Base-by-base conservation (phyloP, 352 stramenopile species). In the Phytophthora crassamura region DNA sequence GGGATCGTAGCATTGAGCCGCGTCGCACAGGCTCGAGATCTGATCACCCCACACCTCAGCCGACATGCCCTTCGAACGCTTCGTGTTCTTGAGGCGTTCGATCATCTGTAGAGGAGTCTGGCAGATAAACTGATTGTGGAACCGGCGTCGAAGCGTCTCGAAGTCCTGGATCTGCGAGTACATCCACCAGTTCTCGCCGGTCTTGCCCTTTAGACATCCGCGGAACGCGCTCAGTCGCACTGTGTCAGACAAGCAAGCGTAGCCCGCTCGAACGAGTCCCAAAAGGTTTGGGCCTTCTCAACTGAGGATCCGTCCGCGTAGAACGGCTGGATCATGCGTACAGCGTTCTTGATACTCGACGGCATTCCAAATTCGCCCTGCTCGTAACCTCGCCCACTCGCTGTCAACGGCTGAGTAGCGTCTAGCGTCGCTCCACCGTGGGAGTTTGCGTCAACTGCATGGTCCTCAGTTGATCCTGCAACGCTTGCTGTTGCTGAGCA, bases 91-190 rank as follows among this genome's bases (percentile, higher is more conserved):
- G 5, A 58, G n/a, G 5, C 9, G 12, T n/a, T 58, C 36, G 9
- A 48, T 48, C 38, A 58, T 38, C 16, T 58, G 36, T 5, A 33
- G 15, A 2, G 36, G 50, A 0, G 36, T 39, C 38, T 48, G 50
- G 10, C 38, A 58, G 22, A 48, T 30, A 12, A 49, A 58, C 10
- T 48, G 38, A 6, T 58, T 47, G 38, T 49, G 28, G 33, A 49
- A 48, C 5, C 39, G 10, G 1, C 5, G 18, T 7, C 51, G 8
- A 0, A 50, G 40, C 0, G 38, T 50, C 41, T 38, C 53, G 18
- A 61, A 25, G 18, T 46, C 50, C 12, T 52, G 12, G 18, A 52
- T 61, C 5, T 38, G 16, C 2, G 53, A 61, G 28, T 61, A 22
- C 40, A 18, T 61, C 41, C 41, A 61, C 53, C 53, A 52, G 0